Evolutionary conservation across 495 filamentous ascomycete species (phyloP).

Genomic region (Penicillium subrubescens): DNA sequence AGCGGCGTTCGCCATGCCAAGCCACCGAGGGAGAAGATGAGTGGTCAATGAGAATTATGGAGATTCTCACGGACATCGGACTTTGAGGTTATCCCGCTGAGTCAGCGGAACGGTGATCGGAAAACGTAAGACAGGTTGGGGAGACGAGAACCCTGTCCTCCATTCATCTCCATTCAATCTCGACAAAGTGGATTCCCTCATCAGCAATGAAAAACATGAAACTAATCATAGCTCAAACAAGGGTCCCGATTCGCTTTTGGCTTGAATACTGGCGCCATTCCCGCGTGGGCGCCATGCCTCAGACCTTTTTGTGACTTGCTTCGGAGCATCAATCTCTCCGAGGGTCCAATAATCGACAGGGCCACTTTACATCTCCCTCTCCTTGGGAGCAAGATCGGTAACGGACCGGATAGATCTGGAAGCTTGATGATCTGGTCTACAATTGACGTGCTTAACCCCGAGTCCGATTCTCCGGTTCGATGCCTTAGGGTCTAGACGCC

Average conservation of each 20-base stretch:
- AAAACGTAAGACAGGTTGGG: background rate
- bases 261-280: background rate
- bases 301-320: background rate
- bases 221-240: background rate
- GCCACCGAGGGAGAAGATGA: background rate
- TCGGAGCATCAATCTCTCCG: constrained; percentile 3
- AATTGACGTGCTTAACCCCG: background rate
- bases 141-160: background rate
- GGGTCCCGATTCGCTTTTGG: background rate
- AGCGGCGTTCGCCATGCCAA: background rate
- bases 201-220: background rate
- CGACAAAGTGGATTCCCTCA: background rate
- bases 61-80: background rate
- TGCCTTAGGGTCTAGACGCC: background rate
- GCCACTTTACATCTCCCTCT: background rate
- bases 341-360: background rate
- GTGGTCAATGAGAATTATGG: background rate
- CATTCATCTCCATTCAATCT: background rate
- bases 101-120: background rate
- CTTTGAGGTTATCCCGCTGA: background rate
- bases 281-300: background rate
- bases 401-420: background rate
- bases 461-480: background rate
- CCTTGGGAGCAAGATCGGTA: background rate
- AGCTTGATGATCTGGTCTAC: background rate